phyloP scores from a whole-genome alignment of 2,329 filamentous ascomycete species.

The Pseudogymnoascus sp. region DNA sequence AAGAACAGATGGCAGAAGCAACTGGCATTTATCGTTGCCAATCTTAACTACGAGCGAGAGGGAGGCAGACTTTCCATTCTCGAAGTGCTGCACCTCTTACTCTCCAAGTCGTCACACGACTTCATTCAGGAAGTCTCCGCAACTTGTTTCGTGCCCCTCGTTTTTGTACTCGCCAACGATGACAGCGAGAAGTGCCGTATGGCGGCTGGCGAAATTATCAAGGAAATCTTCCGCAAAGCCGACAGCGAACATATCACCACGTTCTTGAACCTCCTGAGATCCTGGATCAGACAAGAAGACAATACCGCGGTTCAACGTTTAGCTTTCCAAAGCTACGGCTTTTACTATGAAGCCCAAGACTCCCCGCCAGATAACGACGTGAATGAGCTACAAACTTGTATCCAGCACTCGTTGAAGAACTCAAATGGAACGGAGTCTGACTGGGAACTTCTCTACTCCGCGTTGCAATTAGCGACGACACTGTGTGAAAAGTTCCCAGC shows the following conservation, averaged over 20 bases:
- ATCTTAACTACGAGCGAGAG: conserved; percentile 81
- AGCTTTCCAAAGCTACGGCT: conserved; percentile 69
- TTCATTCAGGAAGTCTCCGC: conserved; percentile 73
- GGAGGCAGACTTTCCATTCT: conserved; percentile 87
- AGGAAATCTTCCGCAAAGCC: conserved; percentile 69
- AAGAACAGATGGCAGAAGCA: conserved; percentile 85
- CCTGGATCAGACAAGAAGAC: conserved; percentile 68
- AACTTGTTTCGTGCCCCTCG: conserved; percentile 75
- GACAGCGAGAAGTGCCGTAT: conserved; percentile 77
- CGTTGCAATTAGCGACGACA: conserved; percentile 59
- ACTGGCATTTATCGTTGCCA: conserved; percentile 78
- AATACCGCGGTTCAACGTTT: conserved; percentile 63
- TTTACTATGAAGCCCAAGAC: conserved; percentile 65
- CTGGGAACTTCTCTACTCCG: conserved; percentile 66
- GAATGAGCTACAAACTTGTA: conserved; percentile 40
- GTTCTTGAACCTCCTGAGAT: conserved; percentile 61
- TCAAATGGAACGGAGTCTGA: conserved; percentile 47
- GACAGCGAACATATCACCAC: conserved; percentile 62
- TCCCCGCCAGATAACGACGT: conserved; percentile 52
- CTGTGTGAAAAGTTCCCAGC: conserved; percentile 59
- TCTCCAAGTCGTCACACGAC: conserved; percentile 75
- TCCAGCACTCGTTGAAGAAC: conserved; percentile 41
- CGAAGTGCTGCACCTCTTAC: conserved; percentile 79
- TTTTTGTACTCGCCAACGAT: conserved; percentile 81
- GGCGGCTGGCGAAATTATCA: conserved; percentile 70